These are phyloP conservation scores for Lactarius tabidus DNA, from an alignment of 768 basidiomycete species.

Conservation along the genomic window DNA sequence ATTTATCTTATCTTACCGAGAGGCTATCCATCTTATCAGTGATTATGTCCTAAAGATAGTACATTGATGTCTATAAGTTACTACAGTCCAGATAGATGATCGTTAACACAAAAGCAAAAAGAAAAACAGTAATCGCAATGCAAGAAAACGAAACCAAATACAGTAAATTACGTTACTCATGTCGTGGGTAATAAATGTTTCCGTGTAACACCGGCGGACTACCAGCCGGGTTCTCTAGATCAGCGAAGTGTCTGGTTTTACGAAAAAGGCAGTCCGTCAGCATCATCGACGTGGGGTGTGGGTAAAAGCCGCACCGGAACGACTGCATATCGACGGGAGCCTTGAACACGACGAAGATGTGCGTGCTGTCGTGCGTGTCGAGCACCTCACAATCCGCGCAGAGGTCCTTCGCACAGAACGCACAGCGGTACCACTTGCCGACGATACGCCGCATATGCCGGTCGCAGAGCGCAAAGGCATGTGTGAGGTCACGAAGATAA, in stretches of 20 bases:
- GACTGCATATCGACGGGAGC: conserved; percentile 78
- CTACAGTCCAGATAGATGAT: too few species aligned
- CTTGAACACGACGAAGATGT: conserved; percentile 88
- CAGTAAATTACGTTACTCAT: neutral
- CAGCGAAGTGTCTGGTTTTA: conserved; percentile 20
- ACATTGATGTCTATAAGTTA: too few species aligned
- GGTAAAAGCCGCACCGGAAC: too few species aligned
- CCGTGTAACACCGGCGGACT: conserved; percentile 17
- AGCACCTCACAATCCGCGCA: conserved; percentile 78
- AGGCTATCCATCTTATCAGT: too few species aligned
- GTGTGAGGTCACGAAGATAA: conserved; percentile 58
- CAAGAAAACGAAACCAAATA: too few species aligned
- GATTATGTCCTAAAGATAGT: too few species aligned
- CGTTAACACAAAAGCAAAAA: too few species aligned
- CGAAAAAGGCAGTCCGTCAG: too few species aligned
- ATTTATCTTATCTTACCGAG: too few species aligned
- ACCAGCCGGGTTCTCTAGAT: conserved; percentile 5
- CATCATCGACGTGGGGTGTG: too few species aligned
- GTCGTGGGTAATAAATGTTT: conserved; percentile 10
- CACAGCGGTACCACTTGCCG: conserved; percentile 92
- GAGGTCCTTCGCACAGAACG: conserved; percentile 82
- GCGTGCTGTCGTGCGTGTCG: conserved; percentile 78
- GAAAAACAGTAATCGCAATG: too few species aligned
- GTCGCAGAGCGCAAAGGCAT: conserved; percentile 76
- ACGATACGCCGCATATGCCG: conserved; percentile 74